These are phyloP conservation scores for Cutaneotrichosporon sp. DNA, from an alignment of 1,284 basidiomycete genomes.

Conservation along the genomic window DNA sequence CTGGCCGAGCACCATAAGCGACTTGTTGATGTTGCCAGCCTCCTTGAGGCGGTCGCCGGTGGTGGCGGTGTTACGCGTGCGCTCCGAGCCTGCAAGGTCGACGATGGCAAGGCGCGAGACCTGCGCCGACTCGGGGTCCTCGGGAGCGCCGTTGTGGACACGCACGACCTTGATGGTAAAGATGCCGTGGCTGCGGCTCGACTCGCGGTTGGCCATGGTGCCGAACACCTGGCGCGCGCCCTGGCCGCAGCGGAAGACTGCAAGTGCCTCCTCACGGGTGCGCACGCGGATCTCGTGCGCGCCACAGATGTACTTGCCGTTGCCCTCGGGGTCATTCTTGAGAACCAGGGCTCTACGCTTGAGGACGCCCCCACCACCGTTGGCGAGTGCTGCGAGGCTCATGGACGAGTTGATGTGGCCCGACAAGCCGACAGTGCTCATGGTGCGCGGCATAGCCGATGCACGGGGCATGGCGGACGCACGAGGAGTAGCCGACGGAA, in stretches of 20 bases:
- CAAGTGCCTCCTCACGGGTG: slow-evolving; percentile 63
- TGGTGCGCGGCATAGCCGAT: slow-evolving; percentile 23
- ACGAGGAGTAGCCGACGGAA: slow-evolving; percentile 4
- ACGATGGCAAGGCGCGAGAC: slow-evolving; percentile 88
- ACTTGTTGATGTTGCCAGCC: slow-evolving; percentile 98
- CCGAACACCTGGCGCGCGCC: slow-evolving; percentile 92
- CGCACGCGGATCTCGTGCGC: slow-evolving; percentile 81
- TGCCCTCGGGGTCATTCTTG: slow-evolving; percentile 65
- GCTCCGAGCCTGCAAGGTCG: slow-evolving; percentile 94
- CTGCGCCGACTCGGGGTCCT: slow-evolving; percentile 74
- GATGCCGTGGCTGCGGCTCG: slow-evolving; percentile 87
- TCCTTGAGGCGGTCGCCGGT: slow-evolving; percentile 86
- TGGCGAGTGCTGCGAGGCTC: slow-evolving; percentile 50
- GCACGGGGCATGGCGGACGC: slow-evolving; percentile 5
- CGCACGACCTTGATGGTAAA: slow-evolving; percentile 92
- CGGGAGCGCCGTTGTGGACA: slow-evolving; percentile 74
- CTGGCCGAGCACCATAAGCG: slow-evolving; percentile 96
- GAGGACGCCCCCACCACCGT: slow-evolving; percentile 56
- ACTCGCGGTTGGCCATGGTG: slow-evolving; percentile 89
- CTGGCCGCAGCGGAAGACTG: slow-evolving; percentile 69
- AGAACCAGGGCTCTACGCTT: slow-evolving; percentile 81
- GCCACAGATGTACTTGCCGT: slow-evolving; percentile 85
- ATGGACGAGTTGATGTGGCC: slow-evolving; percentile 43
- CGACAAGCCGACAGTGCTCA: slow-evolving; percentile 27
- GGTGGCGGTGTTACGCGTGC: slow-evolving; percentile 88